Evolutionary conservation across 2,329 filamentous ascomycete genomes (phyloP).

Genomic region (Botrytis deweyae): DNA sequence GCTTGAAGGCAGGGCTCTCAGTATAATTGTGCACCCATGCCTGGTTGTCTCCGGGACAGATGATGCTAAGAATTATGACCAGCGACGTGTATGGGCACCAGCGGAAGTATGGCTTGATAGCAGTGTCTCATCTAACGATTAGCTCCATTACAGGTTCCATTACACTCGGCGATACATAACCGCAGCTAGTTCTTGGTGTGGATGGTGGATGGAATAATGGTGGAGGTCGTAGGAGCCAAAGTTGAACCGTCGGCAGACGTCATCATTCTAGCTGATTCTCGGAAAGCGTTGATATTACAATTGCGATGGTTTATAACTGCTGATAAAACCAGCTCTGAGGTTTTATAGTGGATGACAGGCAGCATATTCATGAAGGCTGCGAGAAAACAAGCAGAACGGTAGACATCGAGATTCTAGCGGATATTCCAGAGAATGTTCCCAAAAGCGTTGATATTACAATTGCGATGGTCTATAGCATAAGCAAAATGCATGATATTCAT

Average conservation of each 20-base stretch:
- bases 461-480: not conserved
- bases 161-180: not conserved
- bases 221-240: no score
- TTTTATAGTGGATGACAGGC: not conserved
- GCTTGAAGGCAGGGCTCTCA: slow-evolving; percentile 21
- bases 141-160: not conserved
- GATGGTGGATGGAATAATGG: no score
- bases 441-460: not conserved
- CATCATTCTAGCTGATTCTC: no score
- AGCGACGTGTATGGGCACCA: slow-evolving; percentile 24
- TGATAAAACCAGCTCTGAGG: no score
- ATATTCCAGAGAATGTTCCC: not conserved
- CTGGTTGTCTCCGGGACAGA: slow-evolving; percentile 26
- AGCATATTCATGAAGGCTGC: not conserved
- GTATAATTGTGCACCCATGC: slow-evolving; percentile 28
- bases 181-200: no score
- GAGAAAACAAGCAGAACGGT: not conserved
- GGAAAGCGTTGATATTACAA: no score
- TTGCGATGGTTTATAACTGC: no score
- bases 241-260: no score
- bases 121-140: not conserved
- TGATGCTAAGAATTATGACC: slow-evolving; percentile 29
- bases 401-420: not conserved
- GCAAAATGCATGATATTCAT: not conserved
- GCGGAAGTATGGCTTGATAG: slow-evolving; percentile 32